Percentiles rank a stretch among this genome's conserved stretches.
Evolutionary conservation across 768 basidiomycete species (phyloP).

Genomic region (Paxillus involutus): DNA sequence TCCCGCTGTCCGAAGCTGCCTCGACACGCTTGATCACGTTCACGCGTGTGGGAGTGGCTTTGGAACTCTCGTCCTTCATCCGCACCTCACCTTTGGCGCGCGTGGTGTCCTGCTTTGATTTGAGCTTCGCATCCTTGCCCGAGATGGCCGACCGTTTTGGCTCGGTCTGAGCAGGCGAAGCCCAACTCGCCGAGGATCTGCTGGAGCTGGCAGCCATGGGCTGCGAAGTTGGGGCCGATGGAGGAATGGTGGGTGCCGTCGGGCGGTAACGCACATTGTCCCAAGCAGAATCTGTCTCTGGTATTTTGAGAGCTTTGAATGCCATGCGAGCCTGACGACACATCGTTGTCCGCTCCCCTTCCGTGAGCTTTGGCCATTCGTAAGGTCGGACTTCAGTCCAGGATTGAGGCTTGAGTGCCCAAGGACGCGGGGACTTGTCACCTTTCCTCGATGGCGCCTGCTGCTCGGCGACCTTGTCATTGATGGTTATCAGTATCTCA

Average conservation of each 20-base stretch:
- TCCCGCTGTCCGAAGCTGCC: conserved; percentile 15
- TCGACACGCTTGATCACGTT: conserved; percentile 31
- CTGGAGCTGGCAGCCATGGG: conserved; percentile 15
- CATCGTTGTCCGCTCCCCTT: conserved; percentile 47
- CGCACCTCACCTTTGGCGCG: conserved; percentile 37
- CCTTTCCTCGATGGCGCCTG: conserved; percentile 31
- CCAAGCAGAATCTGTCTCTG: conserved; percentile 65
- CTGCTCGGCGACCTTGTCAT: conserved; percentile 51
- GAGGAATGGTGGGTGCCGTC: conserved; percentile 11
- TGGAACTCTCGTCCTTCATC: conserved; percentile 37
- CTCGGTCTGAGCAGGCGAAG: conserved; percentile 24
- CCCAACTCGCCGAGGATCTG: conserved; percentile 19
- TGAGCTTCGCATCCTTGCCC: conserved; percentile 46
- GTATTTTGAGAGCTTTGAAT: conserved; percentile 51
- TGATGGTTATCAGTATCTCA: background rate
- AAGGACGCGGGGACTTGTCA: conserved; percentile 40
- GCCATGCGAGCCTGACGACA: conserved; percentile 50
- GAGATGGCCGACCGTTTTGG: conserved; percentile 46
- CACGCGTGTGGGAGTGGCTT: conserved; percentile 28
- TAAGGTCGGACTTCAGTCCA: conserved; percentile 75
- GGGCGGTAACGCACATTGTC: conserved; percentile 43
- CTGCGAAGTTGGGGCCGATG: conserved; percentile 15
- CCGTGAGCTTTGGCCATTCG: conserved; percentile 53
- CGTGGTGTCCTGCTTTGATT: conserved; percentile 23
- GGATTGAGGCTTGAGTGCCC: conserved; percentile 52